Conservation (phyloP, 208 protist genomes). For the Leishmania braziliensis region DNA sequence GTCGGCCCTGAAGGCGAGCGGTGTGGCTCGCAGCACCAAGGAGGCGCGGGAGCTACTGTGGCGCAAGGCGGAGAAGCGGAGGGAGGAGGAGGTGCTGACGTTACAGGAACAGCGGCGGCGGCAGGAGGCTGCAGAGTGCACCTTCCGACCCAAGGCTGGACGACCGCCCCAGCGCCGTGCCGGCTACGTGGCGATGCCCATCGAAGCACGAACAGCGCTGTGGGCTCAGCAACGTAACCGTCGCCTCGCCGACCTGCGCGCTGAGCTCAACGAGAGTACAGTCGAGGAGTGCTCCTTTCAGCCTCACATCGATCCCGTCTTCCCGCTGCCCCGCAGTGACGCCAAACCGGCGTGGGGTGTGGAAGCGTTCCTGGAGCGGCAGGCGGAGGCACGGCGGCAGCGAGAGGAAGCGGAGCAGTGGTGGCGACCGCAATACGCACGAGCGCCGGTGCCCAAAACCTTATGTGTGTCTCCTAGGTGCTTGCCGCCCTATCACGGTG, state of each 20-base stretch:
- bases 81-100: slow-evolving; percentile 37
- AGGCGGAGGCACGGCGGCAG: slow-evolving; percentile 56
- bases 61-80: slow-evolving; percentile 54
- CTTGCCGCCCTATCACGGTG: background rate
- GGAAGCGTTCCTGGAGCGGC: slow-evolving; percentile 57
- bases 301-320: slow-evolving; percentile 53
- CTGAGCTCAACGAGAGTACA: slow-evolving; percentile 39
- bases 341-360: slow-evolving; percentile 37
- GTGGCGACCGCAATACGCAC: slow-evolving; percentile 48
- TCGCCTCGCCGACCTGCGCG: slow-evolving; percentile 38
- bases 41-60: slow-evolving; percentile 69
- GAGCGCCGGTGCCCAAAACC: background rate
- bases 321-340: slow-evolving; percentile 41
- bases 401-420: slow-evolving; percentile 56
- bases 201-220: slow-evolving; percentile 53
- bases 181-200: slow-evolving; percentile 33
- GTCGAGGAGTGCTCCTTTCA: slow-evolving; percentile 67
- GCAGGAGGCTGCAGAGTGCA: slow-evolving; percentile 59
- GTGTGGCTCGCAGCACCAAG: slow-evolving; percentile 32
- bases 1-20: slow-evolving; percentile 44
- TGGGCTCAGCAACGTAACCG: slow-evolving; percentile 59
- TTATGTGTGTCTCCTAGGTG: background rate
- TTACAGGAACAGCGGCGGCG: slow-evolving; percentile 27
- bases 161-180: slow-evolving; percentile 44
- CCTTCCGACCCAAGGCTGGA: slow-evolving; percentile 65